Percentiles rank a stretch among this genome's conserved stretches.
phyloP scores from a whole-genome alignment of 805 yeast species.

The Pichia manshurica region DNA sequence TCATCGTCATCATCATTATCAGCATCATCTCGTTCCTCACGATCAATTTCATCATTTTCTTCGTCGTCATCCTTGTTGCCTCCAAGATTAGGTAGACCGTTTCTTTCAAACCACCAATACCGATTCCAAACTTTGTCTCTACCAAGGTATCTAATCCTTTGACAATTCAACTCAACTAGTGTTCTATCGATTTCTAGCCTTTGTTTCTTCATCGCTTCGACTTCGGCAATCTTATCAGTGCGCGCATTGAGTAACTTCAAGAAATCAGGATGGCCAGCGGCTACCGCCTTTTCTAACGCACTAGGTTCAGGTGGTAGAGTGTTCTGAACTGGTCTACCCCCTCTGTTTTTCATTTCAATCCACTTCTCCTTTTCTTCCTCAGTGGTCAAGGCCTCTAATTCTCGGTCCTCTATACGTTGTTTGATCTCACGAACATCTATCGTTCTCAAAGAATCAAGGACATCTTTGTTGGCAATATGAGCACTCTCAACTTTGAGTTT shows the following conservation, averaged over 20 bases:
- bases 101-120: slow-evolving; percentile 93
- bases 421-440: slow-evolving; percentile 21
- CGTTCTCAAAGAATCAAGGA: slow-evolving; percentile 28
- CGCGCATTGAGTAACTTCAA: slow-evolving; percentile 40
- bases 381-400: slow-evolving; percentile 14
- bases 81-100: slow-evolving; percentile 59
- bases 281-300: slow-evolving; percentile 33
- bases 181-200: slow-evolving; percentile 53
- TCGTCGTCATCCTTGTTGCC: slow-evolving; percentile 21
- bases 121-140: slow-evolving; percentile 77
- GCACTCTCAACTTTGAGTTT: slow-evolving; percentile 49
- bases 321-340: slow-evolving; percentile 27
- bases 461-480: slow-evolving; percentile 38
- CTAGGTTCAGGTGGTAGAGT: slow-evolving; percentile 28
- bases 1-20: slow-evolving; percentile 43
- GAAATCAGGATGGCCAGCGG: slow-evolving; percentile 39
- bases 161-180: slow-evolving; percentile 67
- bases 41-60: slow-evolving; percentile 32
- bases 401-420: slow-evolving; percentile 22
- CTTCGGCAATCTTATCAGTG: slow-evolving; percentile 33
- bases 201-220: slow-evolving; percentile 43
- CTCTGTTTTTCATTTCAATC: slow-evolving; percentile 12
- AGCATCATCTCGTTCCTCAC: slow-evolving; percentile 31
- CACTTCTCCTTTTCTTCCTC: slow-evolving; percentile 17
- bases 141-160: slow-evolving; percentile 71